Evolutionary conservation across 2,329 filamentous ascomycete genomes (phyloP).

Genomic region (Ophiocordyceps camponoti-saundersi): DNA sequence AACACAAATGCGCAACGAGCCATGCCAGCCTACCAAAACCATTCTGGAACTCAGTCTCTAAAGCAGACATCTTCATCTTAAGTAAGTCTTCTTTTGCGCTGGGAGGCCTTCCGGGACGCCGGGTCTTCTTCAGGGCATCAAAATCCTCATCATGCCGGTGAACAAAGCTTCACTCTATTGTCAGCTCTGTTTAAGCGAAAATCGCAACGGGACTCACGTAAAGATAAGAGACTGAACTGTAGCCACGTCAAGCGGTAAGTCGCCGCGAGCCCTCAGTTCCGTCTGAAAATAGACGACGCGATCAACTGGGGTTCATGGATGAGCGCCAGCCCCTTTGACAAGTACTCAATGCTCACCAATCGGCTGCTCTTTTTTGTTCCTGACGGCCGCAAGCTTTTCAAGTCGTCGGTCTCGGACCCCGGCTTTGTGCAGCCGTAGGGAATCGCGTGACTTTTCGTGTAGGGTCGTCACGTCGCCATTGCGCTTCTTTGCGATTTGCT

Average conservation of each 20-base stretch:
- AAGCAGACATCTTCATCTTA: slow-evolving; percentile 48
- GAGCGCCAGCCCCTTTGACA: background rate
- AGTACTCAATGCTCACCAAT: slow-evolving; percentile 35
- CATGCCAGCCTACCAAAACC: slow-evolving; percentile 51
- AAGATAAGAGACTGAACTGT: slow-evolving; percentile 45
- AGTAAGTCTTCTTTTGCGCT: slow-evolving; percentile 63
- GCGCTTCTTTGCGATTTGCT: slow-evolving; percentile 80
- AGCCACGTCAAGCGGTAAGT: slow-evolving; percentile 30
- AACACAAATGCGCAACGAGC: background rate
- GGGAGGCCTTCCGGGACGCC: slow-evolving; percentile 64
- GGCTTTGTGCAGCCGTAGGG: slow-evolving; percentile 63
- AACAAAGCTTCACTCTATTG: slow-evolving; percentile 27
- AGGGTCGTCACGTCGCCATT: slow-evolving; percentile 55
- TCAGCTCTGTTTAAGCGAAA: slow-evolving; percentile 7
- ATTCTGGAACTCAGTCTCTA: slow-evolving; percentile 64
- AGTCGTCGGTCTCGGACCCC: slow-evolving; percentile 70
- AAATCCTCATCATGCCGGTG: slow-evolving; percentile 58
- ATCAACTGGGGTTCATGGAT: slow-evolving; percentile 10
- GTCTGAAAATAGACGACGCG: slow-evolving; percentile 50
- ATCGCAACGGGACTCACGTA: slow-evolving; percentile 25
- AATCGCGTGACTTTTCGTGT: slow-evolving; percentile 80
- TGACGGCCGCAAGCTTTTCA: slow-evolving; percentile 49
- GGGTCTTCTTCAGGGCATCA: slow-evolving; percentile 44
- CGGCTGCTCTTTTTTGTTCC: slow-evolving; percentile 57
- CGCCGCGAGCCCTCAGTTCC: slow-evolving; percentile 31